Conservation (phyloP, 495 filamentous ascomycete genomes). For the Neurospora sp. region DNA sequence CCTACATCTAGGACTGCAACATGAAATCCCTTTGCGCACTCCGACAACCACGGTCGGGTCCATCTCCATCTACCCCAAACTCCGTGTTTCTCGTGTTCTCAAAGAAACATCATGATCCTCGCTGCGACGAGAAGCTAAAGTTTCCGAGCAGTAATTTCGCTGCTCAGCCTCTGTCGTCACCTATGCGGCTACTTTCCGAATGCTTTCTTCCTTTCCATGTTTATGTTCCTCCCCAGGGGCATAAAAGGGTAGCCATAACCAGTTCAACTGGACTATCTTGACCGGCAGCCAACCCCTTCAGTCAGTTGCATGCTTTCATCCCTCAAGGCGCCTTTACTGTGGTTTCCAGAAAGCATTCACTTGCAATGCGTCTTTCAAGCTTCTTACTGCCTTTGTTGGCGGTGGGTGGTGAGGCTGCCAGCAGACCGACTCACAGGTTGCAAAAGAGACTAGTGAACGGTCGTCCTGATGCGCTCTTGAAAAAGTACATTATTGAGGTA, state of each 20-base stretch:
- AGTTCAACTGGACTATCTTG: not conserved
- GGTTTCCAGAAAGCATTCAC: not conserved
- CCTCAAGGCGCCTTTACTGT: not conserved
- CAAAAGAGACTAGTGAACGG: not conserved
- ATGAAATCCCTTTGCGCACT: not conserved
- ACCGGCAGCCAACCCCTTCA: not conserved
- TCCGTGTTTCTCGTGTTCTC: not conserved
- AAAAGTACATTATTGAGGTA: constrained; percentile 10
- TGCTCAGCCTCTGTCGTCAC: not conserved
- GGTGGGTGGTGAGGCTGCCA: not conserved
- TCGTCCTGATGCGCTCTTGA: not conserved
- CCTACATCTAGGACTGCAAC: not conserved
- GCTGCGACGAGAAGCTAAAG: not conserved
- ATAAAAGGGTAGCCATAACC: not conserved
- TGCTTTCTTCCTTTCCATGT: not conserved
- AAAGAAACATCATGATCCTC: not conserved
- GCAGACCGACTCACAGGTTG: not conserved
- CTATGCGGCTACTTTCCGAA: not conserved
- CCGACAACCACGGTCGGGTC: not conserved
- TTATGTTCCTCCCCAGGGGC: not conserved
- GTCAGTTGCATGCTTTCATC: not conserved
- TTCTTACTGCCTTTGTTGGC: not conserved
- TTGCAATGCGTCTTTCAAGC: not conserved
- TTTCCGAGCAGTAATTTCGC: not conserved
- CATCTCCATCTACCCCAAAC: not conserved